Percentiles rank a stretch among this genome's conserved stretches.
Evolutionary conservation across 2,329 filamentous ascomycete genomes (phyloP).

Genomic region (Thielaviopsis ethacetica): DNA sequence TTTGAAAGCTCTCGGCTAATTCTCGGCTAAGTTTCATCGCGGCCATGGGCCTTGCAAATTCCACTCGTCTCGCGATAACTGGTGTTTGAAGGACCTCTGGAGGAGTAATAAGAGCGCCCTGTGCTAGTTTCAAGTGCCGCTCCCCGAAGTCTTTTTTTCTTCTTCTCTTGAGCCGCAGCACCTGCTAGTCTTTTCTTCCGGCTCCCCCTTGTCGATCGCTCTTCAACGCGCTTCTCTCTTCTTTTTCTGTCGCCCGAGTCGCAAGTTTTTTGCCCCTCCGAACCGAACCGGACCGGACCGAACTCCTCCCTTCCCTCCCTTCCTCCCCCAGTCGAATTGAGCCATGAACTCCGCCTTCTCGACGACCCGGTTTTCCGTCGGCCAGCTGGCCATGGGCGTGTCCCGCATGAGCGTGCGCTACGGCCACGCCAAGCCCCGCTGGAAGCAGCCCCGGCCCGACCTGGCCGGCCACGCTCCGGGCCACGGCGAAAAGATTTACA

Average conservation of each 20-base stretch:
- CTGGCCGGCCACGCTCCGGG: slow-evolving; percentile 18
- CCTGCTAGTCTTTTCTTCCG: background rate
- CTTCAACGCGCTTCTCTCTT: background rate
- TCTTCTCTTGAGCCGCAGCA: background rate
- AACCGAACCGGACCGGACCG: no score
- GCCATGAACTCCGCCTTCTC: slow-evolving; percentile 20
- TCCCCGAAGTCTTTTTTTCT: background rate
- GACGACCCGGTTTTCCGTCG: slow-evolving; percentile 19
- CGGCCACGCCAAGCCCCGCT: slow-evolving; percentile 17
- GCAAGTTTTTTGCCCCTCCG: background rate
- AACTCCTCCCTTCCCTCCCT: no score
- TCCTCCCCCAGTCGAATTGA: background rate
- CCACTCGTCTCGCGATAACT: slow-evolving; percentile 5
- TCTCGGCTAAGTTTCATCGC: slow-evolving; percentile 1
- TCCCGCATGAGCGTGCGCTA: slow-evolving; percentile 27
- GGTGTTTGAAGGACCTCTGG: background rate
- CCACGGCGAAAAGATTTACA: slow-evolving; percentile 42
- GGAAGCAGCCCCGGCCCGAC: slow-evolving; percentile 14
- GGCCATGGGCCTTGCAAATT: slow-evolving; percentile 10
- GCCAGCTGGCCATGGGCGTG: slow-evolving; percentile 26
- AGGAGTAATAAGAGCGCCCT: background rate
- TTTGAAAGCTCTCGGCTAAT: slow-evolving; percentile 2
- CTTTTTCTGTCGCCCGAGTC: background rate
- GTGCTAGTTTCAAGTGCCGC: background rate
- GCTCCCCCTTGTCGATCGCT: background rate